phyloP scores from a whole-genome alignment of 805 yeast species.

The Jamesozyma jinghongensis region DNA sequence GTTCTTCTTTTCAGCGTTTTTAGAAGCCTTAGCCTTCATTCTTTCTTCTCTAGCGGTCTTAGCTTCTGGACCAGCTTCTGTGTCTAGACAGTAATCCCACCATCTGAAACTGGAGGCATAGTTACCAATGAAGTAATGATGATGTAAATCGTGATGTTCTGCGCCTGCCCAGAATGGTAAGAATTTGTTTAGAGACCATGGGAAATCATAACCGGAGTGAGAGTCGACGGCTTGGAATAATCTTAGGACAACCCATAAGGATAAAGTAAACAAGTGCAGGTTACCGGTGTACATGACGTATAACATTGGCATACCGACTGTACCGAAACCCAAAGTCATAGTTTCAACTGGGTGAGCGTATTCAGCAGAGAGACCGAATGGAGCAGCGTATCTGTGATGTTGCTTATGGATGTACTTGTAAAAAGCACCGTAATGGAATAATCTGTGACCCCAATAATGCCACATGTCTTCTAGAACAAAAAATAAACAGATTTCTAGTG shows the following conservation, averaged over 20 bases:
- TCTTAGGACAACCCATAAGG: constrained; percentile 79
- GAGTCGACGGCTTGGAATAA: constrained; percentile 95
- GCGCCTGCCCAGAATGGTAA: constrained; percentile 98
- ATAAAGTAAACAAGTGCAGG: constrained; percentile 83
- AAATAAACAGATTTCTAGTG: constrained; percentile 61
- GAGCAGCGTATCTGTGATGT: constrained; percentile 97
- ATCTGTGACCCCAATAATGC: constrained; percentile 95
- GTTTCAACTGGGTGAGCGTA: constrained; percentile 97
- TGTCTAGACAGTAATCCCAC: constrained; percentile 83
- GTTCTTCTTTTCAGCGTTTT: constrained; percentile 29
- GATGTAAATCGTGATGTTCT: constrained; percentile 96
- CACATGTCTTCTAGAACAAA: constrained; percentile 86
- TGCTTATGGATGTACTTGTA: constrained; percentile 93
- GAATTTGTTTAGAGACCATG: constrained; percentile 88
- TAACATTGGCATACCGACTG: constrained; percentile 88
- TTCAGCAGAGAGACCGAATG: constrained; percentile 95
- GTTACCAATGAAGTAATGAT: constrained; percentile 90
- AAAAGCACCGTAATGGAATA: constrained; percentile 78
- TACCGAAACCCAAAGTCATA: constrained; percentile 83
- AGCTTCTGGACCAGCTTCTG: constrained; percentile 85
- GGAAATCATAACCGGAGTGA: constrained; percentile 97
- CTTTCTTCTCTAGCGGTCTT: constrained; percentile 62
- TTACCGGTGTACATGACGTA: constrained; percentile 68
- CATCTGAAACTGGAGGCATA: constrained; percentile 92
- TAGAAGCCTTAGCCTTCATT: constrained; percentile 49